Base-by-base conservation (phyloP, 208 protist genomes). In the Leishmania guyanensis region DNA sequence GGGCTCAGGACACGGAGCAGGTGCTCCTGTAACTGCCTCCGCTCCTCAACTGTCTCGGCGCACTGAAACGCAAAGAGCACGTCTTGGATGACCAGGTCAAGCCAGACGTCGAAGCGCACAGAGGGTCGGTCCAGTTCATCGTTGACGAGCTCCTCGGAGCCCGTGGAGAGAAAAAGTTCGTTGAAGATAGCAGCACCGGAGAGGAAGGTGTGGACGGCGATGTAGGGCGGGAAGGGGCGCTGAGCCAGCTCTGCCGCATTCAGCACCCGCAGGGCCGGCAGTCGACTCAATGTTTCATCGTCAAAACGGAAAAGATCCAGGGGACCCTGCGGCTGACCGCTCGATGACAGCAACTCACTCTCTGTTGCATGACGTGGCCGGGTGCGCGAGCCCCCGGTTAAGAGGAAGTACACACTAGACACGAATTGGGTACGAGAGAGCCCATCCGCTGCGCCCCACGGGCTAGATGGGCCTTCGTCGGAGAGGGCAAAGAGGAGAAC, bases 61-160 rank as follows among this genome's bases (percentile, higher is more conserved):
- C 60, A 46, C 69, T 92, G 87, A 77, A 93, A 94, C 75, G 84
- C 80, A 62, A 89, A 94, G 16, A 91, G 84, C 4, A 83, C 72
- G 78, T 96, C 87, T 33, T 85, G 86, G 75, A 86, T 77, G 70
- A 78, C 75, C 77, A 90, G 82, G 50, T 79, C 83, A 68, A 84
- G 68, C 91, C 81, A 91, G 65, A 75, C 50, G 29, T 78, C 82
- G 69, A 80, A 85, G 20, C 73, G 72, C 50, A 80, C 75, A 20
- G 69, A 43, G 5, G 68, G 50, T 0, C 48, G 16, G 48, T 9
- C 33, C 16, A 22, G 33, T 17, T 29, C 17, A 20, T 75, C 60
- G 50, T 22, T 39, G 12, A 36, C 62, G 22, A 53, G 54, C 26
- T 71, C 53, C 1, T 60, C 70, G 14, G 70, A 22, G 22, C 64